Evolutionary conservation across 768 basidiomycete genomes (phyloP).

Genomic region (Fomitopsis serialis): DNA sequence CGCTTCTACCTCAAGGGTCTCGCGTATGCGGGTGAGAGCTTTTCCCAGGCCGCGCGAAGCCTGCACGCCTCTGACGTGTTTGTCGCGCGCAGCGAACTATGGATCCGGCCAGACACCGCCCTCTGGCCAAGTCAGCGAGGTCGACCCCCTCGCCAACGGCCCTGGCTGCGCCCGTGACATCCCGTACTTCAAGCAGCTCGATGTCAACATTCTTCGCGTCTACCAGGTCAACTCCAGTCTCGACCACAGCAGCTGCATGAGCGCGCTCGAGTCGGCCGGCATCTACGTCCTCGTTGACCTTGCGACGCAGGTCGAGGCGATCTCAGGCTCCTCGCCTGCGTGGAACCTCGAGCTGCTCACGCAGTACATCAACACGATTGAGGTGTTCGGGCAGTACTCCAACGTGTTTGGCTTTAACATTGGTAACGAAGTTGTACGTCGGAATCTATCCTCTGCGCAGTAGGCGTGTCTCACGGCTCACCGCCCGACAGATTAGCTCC

Average conservation of each 20-base stretch:
- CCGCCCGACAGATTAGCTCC: not conserved
- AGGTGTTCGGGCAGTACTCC: not conserved
- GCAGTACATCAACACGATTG: not conserved
- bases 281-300: conserved; percentile 2
- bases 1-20: conserved; percentile 3
- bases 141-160: conserved; percentile 1
- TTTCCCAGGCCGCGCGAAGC: not conserved
- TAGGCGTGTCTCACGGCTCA: not conserved
- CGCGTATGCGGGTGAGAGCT: conserved; percentile 1
- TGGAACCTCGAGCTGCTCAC: conserved; percentile 2
- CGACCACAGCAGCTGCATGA: conserved; percentile 1
- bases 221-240: conserved; percentile 2
- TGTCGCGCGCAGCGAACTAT: not conserved
- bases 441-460: not conserved
- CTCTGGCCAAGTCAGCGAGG: not conserved
- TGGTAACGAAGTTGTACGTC: conserved; percentile 2
- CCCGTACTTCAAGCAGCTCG: conserved; percentile 2
- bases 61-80: not conserved
- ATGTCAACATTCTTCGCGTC: conserved; percentile 2
- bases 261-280: not conserved
- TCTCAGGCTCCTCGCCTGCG: not conserved
- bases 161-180: not conserved
- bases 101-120: conserved; percentile 1
- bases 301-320: not conserved
- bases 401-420: conserved; percentile 3